Base-by-base conservation (phyloP, 257 asterid genomes). In the Solanum dulcamara region DNA sequence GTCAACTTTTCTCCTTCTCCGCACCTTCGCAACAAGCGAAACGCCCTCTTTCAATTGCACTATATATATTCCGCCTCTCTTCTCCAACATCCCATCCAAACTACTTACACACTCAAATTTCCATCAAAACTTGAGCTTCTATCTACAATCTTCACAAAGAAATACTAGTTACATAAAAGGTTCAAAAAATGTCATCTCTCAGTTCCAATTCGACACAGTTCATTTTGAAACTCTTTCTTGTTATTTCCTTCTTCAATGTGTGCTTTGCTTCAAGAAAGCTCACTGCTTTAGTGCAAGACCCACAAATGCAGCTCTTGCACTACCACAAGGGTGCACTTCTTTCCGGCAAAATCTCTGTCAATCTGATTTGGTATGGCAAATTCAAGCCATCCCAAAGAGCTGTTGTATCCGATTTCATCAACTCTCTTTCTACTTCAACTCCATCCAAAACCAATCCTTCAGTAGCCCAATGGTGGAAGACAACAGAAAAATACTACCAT, bases 391-490 rank as follows among this genome's bases (percentile, higher is more conserved):
- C 90, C 48, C 90, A 87, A 0, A 60, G 51, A 55, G 35, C 88
- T 8, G 82, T 87, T 12, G 24, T 87, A 0, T 51, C 86, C 1
- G 90, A 87, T 83, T 87, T 87, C 33, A 26, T 87, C 82, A 70
- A 91, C 46, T 94, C 97, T 0, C 85, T 94, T 9, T 88, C 94
- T 0, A 57, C 91, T 1, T 37, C 87, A 0, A 38, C 12, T 71
- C 10, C 88, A 4, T 55, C 90, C 24, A 46, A 88, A 83, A 3
- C 81, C 38, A 20, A 64, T 20, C 93, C 90, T 3, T 90, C 93
- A 0, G 91, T 90, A 17, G 88, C 88, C 62, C 66, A 89, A 14
- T 90, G 93, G 93, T 90, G 91, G 93, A 89, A 90, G 44, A 72
- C 85, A 82, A 87, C 90, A 1, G 90, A 89, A 88, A 91, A 89